These are phyloP conservation scores for Nitzschia palea DNA, from an alignment of 108 stramenopile species.

Conservation along the genomic window DNA sequence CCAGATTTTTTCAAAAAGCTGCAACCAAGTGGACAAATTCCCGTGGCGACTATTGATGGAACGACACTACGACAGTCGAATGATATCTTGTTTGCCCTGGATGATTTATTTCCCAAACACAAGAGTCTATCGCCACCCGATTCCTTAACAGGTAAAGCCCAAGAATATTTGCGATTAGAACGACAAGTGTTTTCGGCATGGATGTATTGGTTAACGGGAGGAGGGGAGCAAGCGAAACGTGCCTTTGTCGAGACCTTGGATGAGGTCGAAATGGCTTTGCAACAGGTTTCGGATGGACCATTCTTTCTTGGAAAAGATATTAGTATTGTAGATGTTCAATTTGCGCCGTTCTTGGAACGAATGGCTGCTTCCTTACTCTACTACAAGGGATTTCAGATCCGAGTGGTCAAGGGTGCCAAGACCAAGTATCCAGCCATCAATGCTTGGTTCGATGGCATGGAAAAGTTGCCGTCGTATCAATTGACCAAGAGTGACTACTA, in stretches of 20 bases:
- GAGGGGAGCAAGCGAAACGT: slow-evolving; percentile 33
- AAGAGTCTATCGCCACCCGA: slow-evolving; percentile 36
- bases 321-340: slow-evolving; percentile 81
- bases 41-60: slow-evolving; percentile 84
- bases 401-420: slow-evolving; percentile 50
- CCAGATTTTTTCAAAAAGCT: slow-evolving; percentile 60
- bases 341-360: slow-evolving; percentile 85
- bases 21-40: slow-evolving; percentile 79
- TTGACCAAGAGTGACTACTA: slow-evolving; percentile 90
- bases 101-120: slow-evolving; percentile 57
- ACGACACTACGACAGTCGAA: slow-evolving; percentile 73
- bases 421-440: slow-evolving; percentile 77
- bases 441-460: slow-evolving; percentile 94
- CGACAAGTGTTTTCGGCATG: slow-evolving; percentile 81
- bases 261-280: slow-evolving; percentile 70
- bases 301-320: slow-evolving; percentile 84
- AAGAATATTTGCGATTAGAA: slow-evolving; percentile 75
- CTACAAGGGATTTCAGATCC: slow-evolving; percentile 88
- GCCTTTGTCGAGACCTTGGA: slow-evolving; percentile 58
- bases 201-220: slow-evolving; percentile 88
- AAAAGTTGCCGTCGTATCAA: slow-evolving; percentile 74
- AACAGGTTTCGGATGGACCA: slow-evolving; percentile 46
- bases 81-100: slow-evolving; percentile 77
- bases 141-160: slow-evolving; percentile 34
- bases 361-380: slow-evolving; percentile 87